A percentile compares a stretch with the other conserved stretches of the same genome.
Conservation (phyloP, 108 stramenopile genomes). For the Parietichytrium sp. region DNA sequence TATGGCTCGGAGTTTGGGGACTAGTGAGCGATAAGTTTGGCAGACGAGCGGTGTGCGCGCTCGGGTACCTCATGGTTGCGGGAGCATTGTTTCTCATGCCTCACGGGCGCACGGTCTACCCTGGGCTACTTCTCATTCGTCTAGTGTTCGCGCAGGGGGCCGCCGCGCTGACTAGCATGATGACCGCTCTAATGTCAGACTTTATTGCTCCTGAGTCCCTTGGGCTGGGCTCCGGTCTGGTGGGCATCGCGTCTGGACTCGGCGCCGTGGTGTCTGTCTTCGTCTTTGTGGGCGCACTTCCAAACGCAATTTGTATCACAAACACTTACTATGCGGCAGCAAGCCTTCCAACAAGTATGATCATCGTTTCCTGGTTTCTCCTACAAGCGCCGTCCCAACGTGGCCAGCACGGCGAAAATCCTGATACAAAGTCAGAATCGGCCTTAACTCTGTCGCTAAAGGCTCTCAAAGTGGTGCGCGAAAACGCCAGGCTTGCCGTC, state of each 20-base stretch:
- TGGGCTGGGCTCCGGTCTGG: neutral
- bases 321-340: neutral
- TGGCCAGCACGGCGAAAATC: too few species aligned
- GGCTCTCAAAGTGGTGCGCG: neutral
- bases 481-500: neutral
- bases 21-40: neutral
- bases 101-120: neutral
- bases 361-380: neutral
- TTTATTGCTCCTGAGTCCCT: neutral
- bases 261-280: constrained; percentile 9
- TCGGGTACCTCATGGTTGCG: neutral
- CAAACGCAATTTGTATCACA: neutral
- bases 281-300: neutral
- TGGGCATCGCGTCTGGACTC: constrained; percentile 2
- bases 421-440: neutral
- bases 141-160: neutral
- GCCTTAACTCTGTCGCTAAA: neutral
- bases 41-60: neutral
- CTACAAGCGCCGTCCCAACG: too few species aligned
- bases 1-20: neutral
- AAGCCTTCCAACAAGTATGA: neutral
- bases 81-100: neutral
- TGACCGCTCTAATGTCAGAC: neutral
- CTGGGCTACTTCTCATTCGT: neutral
- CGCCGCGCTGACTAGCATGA: neutral